These are phyloP conservation scores for Exsudoporus floridanus DNA, from an alignment of 1,284 basidiomycete species.

Conservation along the genomic window DNA sequence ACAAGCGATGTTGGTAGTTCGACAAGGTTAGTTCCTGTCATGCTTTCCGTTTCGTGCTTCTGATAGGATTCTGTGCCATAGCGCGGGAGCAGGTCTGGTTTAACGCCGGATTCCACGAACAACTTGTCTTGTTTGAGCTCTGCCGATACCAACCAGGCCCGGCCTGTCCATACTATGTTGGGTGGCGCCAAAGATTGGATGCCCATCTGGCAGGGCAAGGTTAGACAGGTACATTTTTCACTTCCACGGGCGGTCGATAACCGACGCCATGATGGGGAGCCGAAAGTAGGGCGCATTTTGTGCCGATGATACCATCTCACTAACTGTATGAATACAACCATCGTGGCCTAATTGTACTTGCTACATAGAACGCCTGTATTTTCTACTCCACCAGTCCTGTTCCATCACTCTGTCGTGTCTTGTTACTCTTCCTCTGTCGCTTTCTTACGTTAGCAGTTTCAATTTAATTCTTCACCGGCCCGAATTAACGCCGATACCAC, in stretches of 20 bases:
- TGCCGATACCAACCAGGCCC: constrained; percentile 67
- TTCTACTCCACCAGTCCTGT: constrained; percentile 5
- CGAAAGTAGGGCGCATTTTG: constrained; percentile 16
- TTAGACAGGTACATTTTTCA: constrained; percentile 9
- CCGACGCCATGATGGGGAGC: constrained; percentile 6
- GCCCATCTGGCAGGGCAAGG: constrained; percentile 23
- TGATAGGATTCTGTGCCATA: constrained; percentile 28
- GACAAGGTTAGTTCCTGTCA: constrained; percentile 48
- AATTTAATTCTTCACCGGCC: neutral
- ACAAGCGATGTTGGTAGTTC: constrained; percentile 60
- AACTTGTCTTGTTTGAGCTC: constrained; percentile 72
- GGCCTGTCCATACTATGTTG: constrained; percentile 63
- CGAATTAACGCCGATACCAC: neutral
- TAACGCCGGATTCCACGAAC: constrained; percentile 74
- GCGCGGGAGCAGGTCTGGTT: constrained; percentile 78
- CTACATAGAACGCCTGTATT: constrained; percentile 19
- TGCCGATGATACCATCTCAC: constrained; percentile 3
- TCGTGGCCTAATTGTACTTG: constrained; percentile 25
- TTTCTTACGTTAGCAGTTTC: constrained; percentile 1
- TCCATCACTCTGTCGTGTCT: constrained; percentile 3
- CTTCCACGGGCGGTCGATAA: constrained; percentile 5
- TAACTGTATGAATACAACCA: constrained; percentile 20
- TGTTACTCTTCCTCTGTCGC: constrained; percentile 7
- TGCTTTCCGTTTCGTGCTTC: constrained; percentile 1
- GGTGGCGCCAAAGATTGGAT: constrained; percentile 46